These are phyloP conservation scores for Dysphania ambrosioides DNA, from an alignment of 148 eudicot genomes.

Conservation along the genomic window DNA sequence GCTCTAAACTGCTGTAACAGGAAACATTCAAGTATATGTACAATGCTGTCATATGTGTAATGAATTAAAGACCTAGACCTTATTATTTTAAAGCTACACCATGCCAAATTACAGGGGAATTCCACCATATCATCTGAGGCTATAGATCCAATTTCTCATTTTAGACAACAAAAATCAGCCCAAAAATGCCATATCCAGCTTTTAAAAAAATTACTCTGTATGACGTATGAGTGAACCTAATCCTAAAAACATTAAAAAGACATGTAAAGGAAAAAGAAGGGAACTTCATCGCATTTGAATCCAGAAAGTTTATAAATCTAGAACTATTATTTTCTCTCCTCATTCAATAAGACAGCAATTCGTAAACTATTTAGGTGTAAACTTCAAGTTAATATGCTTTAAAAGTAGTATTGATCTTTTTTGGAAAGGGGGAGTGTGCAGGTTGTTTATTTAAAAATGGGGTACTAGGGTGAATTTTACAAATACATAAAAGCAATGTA, in stretches of 20 bases:
- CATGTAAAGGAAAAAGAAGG: neutral
- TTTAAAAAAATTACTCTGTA: neutral
- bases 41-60: neutral
- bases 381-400: neutral
- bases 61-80: neutral
- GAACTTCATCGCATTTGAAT: neutral
- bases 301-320: neutral
- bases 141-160: neutral
- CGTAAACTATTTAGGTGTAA: neutral
- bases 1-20: neutral
- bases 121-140: too few relatives aligned
- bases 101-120: neutral
- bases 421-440: neutral
- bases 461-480: neutral
- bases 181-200: neutral
- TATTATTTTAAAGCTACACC: neutral
- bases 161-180: neutral
- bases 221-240: neutral
- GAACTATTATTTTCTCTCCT: neutral
- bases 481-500: too few relatives aligned
- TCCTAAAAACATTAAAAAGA: neutral
- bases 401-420: neutral
- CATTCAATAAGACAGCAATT: neutral
- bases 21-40: neutral
- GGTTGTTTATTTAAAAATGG: neutral